Base-by-base conservation (phyloP, 257 asterid genomes). In the Solanum sejunctum region DNA sequence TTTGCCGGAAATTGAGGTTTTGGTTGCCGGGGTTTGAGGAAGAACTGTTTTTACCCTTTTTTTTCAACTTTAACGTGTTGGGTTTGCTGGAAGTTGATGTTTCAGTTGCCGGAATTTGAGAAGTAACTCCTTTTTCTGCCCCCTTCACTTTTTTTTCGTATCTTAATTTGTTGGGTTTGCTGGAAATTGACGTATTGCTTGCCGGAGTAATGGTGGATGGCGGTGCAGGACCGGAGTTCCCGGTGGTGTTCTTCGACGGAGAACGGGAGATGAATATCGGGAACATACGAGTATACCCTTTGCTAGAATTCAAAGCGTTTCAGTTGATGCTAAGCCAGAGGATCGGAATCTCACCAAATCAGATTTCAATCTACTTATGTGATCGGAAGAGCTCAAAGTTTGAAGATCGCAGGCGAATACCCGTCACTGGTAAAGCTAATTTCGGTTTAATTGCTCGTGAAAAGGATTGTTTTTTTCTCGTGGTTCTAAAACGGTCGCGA, bases 301-400 rank as follows among this genome's bases (percentile, higher is more conserved):
- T 88, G 66, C 86, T 93, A 69, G 95, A 89, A 87, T 96, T 91
- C 93, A 96, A 96, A 89, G 90, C 93, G 13, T 95, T 96, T 79
- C 97, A 96, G 81, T 88, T 83, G 56, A 93, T 93, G 93, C 66
- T 96, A 8, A 92, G 97, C 89, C 93, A 91, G 85, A 92, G 88
- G 86, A 96, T 96, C 81, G 99, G 99, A 77, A 92, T 96, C 28
- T 94, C 98, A 23, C 98, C 98, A 15, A 96, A 95, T 67, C 97
- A 95, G 84, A 93, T 96, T 88, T 93, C 98, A 5, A 95, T 93
- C 67, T 96, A 96, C 87, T 90, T 93, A 43, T 89, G 91, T 54
- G 90, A 92, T 82, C 89, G 89, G 57, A 89, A 83, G 69, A 66
- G 32, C 32, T 85, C 92, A 2, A 69, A 85, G 26, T 57, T 84